Evolutionary conservation across 106 monocot genomes (phyloP).

Genomic region (Phalaenopsis aphrodite): DNA sequence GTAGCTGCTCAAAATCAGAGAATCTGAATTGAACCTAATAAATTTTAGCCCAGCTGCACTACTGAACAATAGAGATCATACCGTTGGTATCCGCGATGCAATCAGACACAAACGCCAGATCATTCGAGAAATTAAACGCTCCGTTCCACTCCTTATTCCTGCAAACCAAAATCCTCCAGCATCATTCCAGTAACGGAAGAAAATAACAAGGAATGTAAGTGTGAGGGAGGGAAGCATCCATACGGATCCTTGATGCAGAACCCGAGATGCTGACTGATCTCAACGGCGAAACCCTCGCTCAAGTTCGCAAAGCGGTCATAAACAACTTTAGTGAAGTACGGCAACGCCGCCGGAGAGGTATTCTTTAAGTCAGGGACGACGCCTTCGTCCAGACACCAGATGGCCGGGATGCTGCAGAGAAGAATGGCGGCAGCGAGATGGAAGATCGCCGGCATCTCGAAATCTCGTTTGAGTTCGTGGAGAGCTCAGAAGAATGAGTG

Average conservation of each 20-base stretch:
- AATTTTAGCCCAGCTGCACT: background rate
- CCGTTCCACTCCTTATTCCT: conserved; percentile 28
- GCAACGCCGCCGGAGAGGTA: background rate
- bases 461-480: background rate
- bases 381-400: conserved; percentile 7
- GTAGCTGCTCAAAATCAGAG: background rate
- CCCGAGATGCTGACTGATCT: conserved; percentile 12
- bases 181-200: background rate
- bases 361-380: background rate
- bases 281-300: conserved; percentile 7
- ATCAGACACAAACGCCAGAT: conserved; percentile 18
- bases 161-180: background rate
- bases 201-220: background rate
- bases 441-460: background rate
- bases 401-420: background rate
- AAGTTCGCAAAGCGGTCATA: conserved; percentile 8
- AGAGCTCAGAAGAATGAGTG: background rate
- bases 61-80: background rate
- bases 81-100: conserved; percentile 16
- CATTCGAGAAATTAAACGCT: conserved; percentile 35
- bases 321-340: conserved; percentile 11
- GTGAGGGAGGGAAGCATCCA: background rate
- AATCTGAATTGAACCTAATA: background rate
- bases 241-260: conserved; percentile 46
- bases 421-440: background rate